Evolutionary conservation across 257 asterid species (phyloP), one percentile per base, ranked within the genome.

Genomic region (Solanum lycopersicoides): DNA sequence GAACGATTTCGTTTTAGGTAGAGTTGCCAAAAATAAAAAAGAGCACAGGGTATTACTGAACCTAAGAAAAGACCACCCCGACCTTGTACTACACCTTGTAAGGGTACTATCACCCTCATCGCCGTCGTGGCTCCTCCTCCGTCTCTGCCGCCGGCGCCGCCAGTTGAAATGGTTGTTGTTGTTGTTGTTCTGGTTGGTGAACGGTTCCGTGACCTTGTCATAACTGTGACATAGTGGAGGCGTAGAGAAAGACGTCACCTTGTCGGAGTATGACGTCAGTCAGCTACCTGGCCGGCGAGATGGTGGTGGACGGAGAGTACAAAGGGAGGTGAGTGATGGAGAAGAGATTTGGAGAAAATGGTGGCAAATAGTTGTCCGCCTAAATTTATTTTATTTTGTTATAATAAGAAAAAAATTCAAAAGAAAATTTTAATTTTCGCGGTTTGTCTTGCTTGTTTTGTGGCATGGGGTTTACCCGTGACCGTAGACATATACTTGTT

Each of bases 101-200:
- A 90, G 90, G 97, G 97, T n/a, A 94, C 97, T 72, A 94, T 92
- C 34, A 94, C 94, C 95, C 96, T 92, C 97, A 94, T 94, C 89
- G 90, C 94, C 85, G 93, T 89, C 89, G 93, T 89, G 23, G 88
- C 91, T 42, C 75, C 75, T 69, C 75, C 75, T 69, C 91, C 76
- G 86, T 89, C 86, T 21, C 86, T 65, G 13, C 76, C 39, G 14
- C 90, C 69, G 76, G 90, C 80, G 89, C 91, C 91, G 84, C 91
- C 93, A 74, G 89, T 88, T 15, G 86, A 39, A 86, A 83, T 85
- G 88, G 89, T 75, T 89, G 66, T 82, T 89, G 89, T 82, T 89
- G 44, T 80, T 89, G 86, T n/a, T 84, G 73, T 68, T 90, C 41
- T 88, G 21, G 85, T 42, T 68, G 30, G 44, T 59, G 88, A 39